Evolutionary conservation across 1,284 basidiomycete genomes (phyloP).

Genomic region (Rhodotorula sp.): DNA sequence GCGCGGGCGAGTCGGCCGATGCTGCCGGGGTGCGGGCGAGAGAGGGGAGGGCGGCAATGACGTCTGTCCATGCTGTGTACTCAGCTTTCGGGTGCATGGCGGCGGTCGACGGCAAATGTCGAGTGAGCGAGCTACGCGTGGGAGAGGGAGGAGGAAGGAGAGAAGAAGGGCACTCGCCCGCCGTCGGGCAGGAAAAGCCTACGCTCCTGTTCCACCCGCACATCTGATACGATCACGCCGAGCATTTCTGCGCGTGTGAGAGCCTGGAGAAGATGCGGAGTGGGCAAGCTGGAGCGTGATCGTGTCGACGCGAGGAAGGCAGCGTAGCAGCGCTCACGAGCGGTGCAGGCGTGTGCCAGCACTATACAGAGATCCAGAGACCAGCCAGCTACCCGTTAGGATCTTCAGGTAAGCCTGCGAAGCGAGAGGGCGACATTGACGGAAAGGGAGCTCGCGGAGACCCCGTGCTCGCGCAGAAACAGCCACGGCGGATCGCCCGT

Average conservation of each 20-base stretch:
- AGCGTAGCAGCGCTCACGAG: too few species aligned
- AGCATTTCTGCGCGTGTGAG: not conserved
- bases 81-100: too few species aligned
- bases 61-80: not conserved
- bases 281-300: not conserved
- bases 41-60: not conserved
- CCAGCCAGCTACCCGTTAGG: too few species aligned
- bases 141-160: not conserved
- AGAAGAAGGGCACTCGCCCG: not conserved
- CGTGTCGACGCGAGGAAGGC: too few species aligned
- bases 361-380: too few species aligned
- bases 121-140: too few species aligned
- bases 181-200: not conserved
- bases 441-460: too few species aligned
- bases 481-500: conserved; percentile 19
- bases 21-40: not conserved
- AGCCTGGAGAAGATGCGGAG: not conserved
- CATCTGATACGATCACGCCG: not conserved
- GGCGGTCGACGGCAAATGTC: not conserved
- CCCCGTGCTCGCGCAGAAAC: too few species aligned
- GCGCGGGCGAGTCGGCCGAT: not conserved
- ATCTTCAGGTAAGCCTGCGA: too few species aligned
- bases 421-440: too few species aligned
- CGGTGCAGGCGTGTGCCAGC: too few species aligned
- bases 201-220: not conserved